Percentiles rank a stretch among this genome's conserved stretches.
phyloP scores from a whole-genome alignment of 495 filamentous ascomycete genomes.

The Beverwykella pulmonaria region DNA sequence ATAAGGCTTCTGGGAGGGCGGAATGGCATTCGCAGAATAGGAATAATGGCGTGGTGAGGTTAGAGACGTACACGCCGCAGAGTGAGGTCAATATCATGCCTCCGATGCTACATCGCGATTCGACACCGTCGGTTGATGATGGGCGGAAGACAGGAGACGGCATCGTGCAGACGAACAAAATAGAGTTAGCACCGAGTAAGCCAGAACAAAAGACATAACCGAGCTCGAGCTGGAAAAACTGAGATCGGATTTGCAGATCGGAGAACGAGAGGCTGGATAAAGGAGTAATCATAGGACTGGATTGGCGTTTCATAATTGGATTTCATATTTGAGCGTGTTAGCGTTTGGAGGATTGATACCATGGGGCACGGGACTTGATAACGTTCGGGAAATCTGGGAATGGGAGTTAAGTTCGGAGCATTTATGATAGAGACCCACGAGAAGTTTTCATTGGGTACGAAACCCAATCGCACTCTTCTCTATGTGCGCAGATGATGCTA shows the following conservation, averaged over 20 bases:
- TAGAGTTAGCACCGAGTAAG: background rate
- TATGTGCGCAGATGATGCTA: too few species aligned
- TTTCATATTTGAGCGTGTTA: background rate
- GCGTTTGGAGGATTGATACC: background rate
- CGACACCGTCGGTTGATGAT: background rate
- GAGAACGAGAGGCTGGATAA: too few species aligned
- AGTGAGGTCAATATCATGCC: background rate
- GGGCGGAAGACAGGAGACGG: background rate
- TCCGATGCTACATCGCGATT: background rate
- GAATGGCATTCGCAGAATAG: background rate
- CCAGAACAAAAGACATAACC: background rate
- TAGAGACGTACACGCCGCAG: background rate
- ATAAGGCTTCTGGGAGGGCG: background rate
- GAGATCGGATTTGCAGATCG: background rate
- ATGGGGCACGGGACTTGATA: background rate
- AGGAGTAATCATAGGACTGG: background rate
- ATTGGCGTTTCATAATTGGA: background rate
- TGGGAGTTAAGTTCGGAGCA: too few species aligned
- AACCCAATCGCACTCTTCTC: too few species aligned
- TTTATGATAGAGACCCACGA: too few species aligned
- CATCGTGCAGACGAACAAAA: background rate
- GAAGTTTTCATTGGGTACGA: too few species aligned
- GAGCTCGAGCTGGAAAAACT: background rate
- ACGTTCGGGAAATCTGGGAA: background rate
- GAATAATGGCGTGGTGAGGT: background rate